phyloP scores from a whole-genome alignment of 1,139 yeast species.

The Yueomyces sp. region DNA sequence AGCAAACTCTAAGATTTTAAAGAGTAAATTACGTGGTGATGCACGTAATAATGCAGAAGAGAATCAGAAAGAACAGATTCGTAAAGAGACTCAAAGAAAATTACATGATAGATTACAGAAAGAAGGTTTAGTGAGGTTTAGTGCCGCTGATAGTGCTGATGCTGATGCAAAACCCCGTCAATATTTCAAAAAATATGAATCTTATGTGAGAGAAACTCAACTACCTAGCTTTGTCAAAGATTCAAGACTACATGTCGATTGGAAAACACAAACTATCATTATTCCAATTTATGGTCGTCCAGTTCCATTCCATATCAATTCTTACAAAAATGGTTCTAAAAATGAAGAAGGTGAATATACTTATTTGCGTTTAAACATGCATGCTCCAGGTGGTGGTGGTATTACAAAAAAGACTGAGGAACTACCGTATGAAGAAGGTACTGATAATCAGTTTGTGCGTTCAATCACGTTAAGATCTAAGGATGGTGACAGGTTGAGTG shows the following conservation, averaged over 20 bases:
- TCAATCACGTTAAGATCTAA: conserved; percentile 81
- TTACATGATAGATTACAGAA: conserved; percentile 78
- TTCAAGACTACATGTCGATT: conserved; percentile 76
- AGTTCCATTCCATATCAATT: conserved; percentile 91
- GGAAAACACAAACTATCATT: conserved; percentile 77
- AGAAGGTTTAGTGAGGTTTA: conserved; percentile 69
- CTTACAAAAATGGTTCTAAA: conserved; percentile 89
- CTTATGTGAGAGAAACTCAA: conserved; percentile 86
- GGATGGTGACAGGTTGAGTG: conserved; percentile 86
- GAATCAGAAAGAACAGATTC: conserved; percentile 52
- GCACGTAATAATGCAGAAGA: conserved; percentile 62
- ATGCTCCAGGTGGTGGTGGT: conserved; percentile 82
- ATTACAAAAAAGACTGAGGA: conserved; percentile 58
- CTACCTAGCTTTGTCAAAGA: conserved; percentile 76
- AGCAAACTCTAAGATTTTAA: conserved; percentile 43
- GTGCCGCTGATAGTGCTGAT: conserved; percentile 61
- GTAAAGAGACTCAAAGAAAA: conserved; percentile 72
- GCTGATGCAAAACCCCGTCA: conserved; percentile 56
- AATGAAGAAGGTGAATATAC: conserved; percentile 95
- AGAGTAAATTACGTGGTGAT: conserved; percentile 73
- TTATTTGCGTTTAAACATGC: conserved; percentile 78
- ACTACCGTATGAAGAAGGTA: conserved; percentile 81
- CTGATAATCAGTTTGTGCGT: conserved; percentile 76
- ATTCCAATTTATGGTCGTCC: conserved; percentile 93
- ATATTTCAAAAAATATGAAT: conserved; percentile 76